These are phyloP conservation scores for Cladosporium cucumerinum DNA, from an alignment of 2,329 filamentous ascomycete species.

Conservation along the genomic window DNA sequence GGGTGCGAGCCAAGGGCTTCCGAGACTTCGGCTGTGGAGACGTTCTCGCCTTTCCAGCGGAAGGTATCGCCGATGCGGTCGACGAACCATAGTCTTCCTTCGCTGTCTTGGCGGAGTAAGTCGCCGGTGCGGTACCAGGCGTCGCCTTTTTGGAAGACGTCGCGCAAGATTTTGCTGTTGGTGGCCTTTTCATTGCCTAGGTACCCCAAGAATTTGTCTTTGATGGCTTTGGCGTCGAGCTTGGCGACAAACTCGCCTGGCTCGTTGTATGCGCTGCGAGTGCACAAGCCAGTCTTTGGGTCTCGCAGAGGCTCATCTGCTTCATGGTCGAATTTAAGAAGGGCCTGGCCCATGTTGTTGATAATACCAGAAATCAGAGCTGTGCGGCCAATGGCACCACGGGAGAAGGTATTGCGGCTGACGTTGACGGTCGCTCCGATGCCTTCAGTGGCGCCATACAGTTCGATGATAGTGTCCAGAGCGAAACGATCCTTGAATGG, in stretches of 20 bases:
- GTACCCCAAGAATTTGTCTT: slow-evolving; percentile 74
- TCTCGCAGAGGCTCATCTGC: slow-evolving; percentile 67
- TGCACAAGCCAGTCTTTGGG: slow-evolving; percentile 66
- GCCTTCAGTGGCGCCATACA: slow-evolving; percentile 48
- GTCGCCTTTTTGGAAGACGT: slow-evolving; percentile 72
- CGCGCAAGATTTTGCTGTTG: slow-evolving; percentile 67
- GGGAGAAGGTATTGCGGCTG: slow-evolving; percentile 66
- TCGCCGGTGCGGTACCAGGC: slow-evolving; percentile 85
- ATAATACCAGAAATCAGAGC: slow-evolving; percentile 60
- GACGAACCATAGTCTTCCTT: slow-evolving; percentile 74
- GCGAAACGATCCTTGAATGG: slow-evolving; percentile 70
- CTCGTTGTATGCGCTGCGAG: slow-evolving; percentile 54
- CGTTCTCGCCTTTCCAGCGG: slow-evolving; percentile 64
- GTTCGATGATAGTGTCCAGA: slow-evolving; percentile 36
- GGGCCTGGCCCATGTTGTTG: slow-evolving; percentile 49
- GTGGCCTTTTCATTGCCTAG: slow-evolving; percentile 70
- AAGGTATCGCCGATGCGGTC: slow-evolving; percentile 78
- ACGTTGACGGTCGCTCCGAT: slow-evolving; percentile 68
- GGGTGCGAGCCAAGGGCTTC: slow-evolving; percentile 67
- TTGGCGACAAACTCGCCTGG: slow-evolving; percentile 72
- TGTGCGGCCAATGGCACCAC: slow-evolving; percentile 74
- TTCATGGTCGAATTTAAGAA: slow-evolving; percentile 69
- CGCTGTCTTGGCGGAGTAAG: slow-evolving; percentile 64
- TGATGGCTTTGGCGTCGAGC: slow-evolving; percentile 64
- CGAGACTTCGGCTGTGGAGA: slow-evolving; percentile 62